Evolutionary conservation across 306 rosid species (phyloP).

Genomic region (Rosa multiflora): DNA sequence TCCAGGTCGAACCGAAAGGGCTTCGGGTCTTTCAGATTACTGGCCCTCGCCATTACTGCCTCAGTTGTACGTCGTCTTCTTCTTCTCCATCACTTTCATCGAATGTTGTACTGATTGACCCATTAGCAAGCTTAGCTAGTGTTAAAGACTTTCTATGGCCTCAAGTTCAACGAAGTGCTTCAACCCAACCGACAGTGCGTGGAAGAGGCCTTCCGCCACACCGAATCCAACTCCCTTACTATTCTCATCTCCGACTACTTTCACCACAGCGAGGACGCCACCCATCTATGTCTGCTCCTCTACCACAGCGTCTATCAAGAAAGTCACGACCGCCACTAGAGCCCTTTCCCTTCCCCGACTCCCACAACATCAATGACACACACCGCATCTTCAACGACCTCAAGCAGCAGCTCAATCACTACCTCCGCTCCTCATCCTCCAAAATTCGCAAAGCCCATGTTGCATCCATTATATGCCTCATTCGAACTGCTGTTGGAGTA

Average conservation of each 20-base stretch:
- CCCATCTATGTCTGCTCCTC: conserved; percentile 52
- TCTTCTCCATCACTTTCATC: conserved; percentile 39
- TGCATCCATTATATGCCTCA: conserved; percentile 11
- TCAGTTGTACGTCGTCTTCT: no score
- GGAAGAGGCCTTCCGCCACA: conserved; percentile 41
- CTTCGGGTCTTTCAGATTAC: no score
- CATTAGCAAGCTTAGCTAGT: conserved; percentile 91
- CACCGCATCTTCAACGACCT: conserved; percentile 39
- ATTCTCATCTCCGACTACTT: conserved; percentile 56
- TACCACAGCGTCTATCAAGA: conserved; percentile 29
- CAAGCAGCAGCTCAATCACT: conserved; percentile 40
- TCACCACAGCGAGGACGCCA: conserved; percentile 55
- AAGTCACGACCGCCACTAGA: conserved; percentile 24
- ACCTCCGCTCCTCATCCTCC: conserved; percentile 45
- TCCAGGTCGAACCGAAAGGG: no score
- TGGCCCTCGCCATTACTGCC: no score
- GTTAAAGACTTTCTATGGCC: conserved; percentile 98
- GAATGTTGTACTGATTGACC: conserved; percentile 88
- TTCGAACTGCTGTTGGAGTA: conserved; percentile 27
- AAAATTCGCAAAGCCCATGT: conserved; percentile 28
- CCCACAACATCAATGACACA: conserved; percentile 32
- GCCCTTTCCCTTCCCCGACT: conserved; percentile 50
- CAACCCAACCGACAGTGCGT: conserved; percentile 52
- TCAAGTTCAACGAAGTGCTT: conserved; percentile 77
- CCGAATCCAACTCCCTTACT: conserved; percentile 37